Conservation (phyloP, 2,329 filamentous ascomycete species). For the Pseudogymnoascus sp. region DNA sequence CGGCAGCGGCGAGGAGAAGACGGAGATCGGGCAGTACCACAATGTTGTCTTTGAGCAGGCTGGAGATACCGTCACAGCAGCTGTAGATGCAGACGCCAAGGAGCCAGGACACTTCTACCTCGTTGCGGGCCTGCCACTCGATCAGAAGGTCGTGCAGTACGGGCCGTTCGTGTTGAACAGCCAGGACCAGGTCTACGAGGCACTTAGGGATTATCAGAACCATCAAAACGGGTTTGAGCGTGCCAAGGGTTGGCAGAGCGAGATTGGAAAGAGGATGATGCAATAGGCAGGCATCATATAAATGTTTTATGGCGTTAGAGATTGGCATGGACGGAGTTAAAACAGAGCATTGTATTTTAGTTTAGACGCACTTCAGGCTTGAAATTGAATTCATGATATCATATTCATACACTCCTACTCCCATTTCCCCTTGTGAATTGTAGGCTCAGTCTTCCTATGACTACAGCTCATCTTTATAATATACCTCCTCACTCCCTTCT, state of each 20-base stretch:
- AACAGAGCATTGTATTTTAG: not conserved
- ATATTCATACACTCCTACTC: not conserved
- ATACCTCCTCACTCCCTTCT: conserved; percentile 41
- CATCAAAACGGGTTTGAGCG: conserved; percentile 72
- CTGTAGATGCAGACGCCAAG: conserved; percentile 57
- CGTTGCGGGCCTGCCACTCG: conserved; percentile 69
- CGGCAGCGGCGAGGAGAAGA: conserved; percentile 41
- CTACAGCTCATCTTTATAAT: conserved; percentile 45
- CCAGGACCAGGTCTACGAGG: conserved; percentile 65
- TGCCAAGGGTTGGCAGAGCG: conserved; percentile 69
- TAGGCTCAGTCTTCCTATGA: not conserved
- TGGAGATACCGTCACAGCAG: conserved; percentile 67
- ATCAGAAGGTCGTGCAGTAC: conserved; percentile 75
- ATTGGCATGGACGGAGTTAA: not conserved
- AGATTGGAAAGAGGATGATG: conserved; percentile 74
- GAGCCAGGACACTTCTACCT: conserved; percentile 48
- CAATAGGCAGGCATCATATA: conserved; percentile 16
- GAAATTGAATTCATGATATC: not conserved
- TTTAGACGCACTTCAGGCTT: not conserved
- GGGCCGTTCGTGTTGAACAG: conserved; percentile 74
- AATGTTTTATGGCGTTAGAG: not conserved
- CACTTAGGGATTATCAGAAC: conserved; percentile 66
- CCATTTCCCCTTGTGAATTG: not conserved
- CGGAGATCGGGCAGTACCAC: conserved; percentile 61
- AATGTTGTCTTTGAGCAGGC: conserved; percentile 80